Base-by-base conservation (phyloP, 2,329 filamentous ascomycete species). In the Neofusicoccum umdonicola region DNA sequence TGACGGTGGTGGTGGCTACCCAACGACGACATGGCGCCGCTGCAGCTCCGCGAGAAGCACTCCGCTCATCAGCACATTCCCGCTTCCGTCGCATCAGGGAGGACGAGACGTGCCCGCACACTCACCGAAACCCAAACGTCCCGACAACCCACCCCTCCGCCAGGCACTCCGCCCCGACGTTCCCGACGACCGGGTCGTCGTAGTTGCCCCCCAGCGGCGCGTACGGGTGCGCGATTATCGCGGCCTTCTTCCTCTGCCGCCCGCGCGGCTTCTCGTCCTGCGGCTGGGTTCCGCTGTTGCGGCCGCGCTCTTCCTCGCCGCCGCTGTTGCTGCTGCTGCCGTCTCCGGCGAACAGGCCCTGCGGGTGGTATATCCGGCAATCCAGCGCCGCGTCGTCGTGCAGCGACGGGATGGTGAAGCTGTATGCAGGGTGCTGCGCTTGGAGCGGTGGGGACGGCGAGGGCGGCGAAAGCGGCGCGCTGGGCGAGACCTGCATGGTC, bases 71-170 rank as follows among this genome's bases (percentile, higher is more conserved):
- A 56, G 52, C 52, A 15, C 13, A 35, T 22, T 22, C 22, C 22
- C 22, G 22, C 22, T 22, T 0, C 22, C 22, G 22, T 3, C 22
- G 22, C 22, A 22, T 22, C 22, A 22, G 22, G 22, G n/a, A n/a
- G n/a, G n/a, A n/a, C n/a, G n/a, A n/a, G n/a, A n/a, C n/a, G n/a
- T n/a, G n/a, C n/a, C n/a, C n/a, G 4, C 6, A 0, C 39, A 63
- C 50, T 54, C 80, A 93, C 90, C 93, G 86, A 75, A 98, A 97
- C 73, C 98, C 97, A 77, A 98, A 97, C 0, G 92, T 96, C 7
- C 85, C 89, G 2, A 97, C 90, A 1, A 96, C 75, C 71, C 87
- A 96, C 1, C 91, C 91, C 61, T 83, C 79, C 4, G 83, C 80
- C n/a, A 96, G 76, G 51, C 96, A 81, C 65, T 89, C 78, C 1